A percentile compares a stretch with the other conserved stretches of the same genome.
phyloP scores from a whole-genome alignment of 2,329 filamentous ascomycete species.

The Rutstroemia sp. region DNA sequence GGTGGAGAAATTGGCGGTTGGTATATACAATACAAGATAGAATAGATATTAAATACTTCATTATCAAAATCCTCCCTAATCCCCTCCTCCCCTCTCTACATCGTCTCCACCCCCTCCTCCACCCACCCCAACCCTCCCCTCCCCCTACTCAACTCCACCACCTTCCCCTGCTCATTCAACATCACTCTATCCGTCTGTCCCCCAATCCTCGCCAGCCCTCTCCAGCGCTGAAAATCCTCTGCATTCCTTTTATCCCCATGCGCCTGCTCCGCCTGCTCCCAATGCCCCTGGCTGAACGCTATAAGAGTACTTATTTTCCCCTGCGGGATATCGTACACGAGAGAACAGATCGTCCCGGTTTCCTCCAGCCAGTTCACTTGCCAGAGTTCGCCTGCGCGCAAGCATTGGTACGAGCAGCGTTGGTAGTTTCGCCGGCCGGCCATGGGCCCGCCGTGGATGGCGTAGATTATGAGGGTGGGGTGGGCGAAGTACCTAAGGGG shows the following conservation, averaged over 20 bases:
- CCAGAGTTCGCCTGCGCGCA: not conserved
- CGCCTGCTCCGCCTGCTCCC: slow-evolving; percentile 42
- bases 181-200: slow-evolving; percentile 42
- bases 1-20: too few species aligned
- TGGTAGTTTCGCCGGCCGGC: not conserved
- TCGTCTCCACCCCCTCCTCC: slow-evolving; percentile 26
- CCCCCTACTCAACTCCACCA: slow-evolving; percentile 42
- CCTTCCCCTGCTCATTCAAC: slow-evolving; percentile 46
- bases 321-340: not conserved
- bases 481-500: not conserved
- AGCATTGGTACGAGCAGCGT: not conserved
- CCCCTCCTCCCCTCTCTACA: slow-evolving; percentile 4
- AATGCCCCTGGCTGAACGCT: slow-evolving; percentile 46
- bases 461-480: slow-evolving; percentile 1
- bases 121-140: slow-evolving; percentile 41
- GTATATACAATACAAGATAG: too few species aligned
- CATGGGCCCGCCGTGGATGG: not conserved
- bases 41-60: too few species aligned
- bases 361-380: not conserved
- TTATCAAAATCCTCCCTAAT: too few species aligned
- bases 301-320: slow-evolving; percentile 41
- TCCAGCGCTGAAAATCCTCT: slow-evolving; percentile 45
- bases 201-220: slow-evolving; percentile 40
- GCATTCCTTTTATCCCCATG: slow-evolving; percentile 49
- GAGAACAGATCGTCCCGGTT: not conserved